phyloP scores from a whole-genome alignment of 2,329 filamentous ascomycete species.

The Xylaria sp. region DNA sequence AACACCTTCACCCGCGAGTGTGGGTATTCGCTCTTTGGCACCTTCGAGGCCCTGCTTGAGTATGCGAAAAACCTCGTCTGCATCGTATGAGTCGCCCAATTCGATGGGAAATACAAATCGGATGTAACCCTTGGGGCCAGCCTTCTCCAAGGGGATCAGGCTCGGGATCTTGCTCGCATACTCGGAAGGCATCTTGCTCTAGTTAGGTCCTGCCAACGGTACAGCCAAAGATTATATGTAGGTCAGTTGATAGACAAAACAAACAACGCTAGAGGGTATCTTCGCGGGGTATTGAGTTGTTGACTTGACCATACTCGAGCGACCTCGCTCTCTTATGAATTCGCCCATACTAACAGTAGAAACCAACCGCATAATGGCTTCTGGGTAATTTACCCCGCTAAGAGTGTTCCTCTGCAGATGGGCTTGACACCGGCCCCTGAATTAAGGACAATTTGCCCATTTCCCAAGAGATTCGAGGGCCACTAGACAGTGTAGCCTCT shows the following conservation, averaged over 20 bases:
- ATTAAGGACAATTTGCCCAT: constrained; percentile 2
- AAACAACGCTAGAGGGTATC: constrained; percentile 8
- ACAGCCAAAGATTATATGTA: constrained; percentile 4
- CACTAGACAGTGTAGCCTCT: constrained; percentile 1
- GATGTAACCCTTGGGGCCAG: constrained; percentile 50
- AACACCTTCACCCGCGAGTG: constrained; percentile 48
- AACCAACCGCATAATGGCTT: neutral
- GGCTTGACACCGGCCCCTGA: constrained; percentile 8
- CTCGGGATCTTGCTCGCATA: constrained; percentile 38
- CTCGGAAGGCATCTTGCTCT: constrained; percentile 36
- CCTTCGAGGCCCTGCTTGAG: constrained; percentile 47
- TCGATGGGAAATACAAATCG: constrained; percentile 52
- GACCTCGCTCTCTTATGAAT: constrained; percentile 25
- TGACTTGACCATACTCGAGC: constrained; percentile 15
- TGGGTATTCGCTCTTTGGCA: constrained; percentile 46
- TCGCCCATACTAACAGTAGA: neutral
- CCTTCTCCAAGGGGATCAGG: constrained; percentile 48
- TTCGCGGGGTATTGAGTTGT: constrained; percentile 4
- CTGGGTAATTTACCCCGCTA: constrained; percentile 20
- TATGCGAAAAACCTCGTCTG: constrained; percentile 42
- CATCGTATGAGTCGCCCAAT: constrained; percentile 47
- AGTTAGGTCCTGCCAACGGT: constrained; percentile 14
- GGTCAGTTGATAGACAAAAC: constrained; percentile 1
- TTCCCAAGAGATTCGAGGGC: constrained; percentile 14
- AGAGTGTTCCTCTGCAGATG: constrained; percentile 23